These are phyloP conservation scores for Aristolochia fimbriata DNA, from an alignment of 164 flowering plant species.

Conservation along the genomic window DNA sequence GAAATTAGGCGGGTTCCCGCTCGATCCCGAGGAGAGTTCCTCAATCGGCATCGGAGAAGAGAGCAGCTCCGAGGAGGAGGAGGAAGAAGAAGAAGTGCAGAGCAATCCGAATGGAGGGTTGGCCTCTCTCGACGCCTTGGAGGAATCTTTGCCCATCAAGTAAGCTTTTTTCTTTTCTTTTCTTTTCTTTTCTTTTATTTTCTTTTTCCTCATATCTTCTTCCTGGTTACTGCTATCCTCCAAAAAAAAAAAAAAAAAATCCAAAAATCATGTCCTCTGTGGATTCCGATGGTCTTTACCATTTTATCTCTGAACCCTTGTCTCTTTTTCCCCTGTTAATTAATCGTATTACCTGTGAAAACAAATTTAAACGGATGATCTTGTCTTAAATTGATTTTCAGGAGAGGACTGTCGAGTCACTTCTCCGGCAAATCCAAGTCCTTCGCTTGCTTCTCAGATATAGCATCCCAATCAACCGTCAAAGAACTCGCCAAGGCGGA, in stretches of 20 bases:
- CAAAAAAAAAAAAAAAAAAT: too few species aligned
- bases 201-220: too few species aligned
- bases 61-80: slow-evolving; percentile 4
- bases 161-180: slow-evolving; percentile 11
- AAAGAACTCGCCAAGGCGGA: slow-evolving; percentile 43
- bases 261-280: too few species aligned
- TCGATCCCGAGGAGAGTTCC: slow-evolving; percentile 28
- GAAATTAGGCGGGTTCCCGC: neutral
- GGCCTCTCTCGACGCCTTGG: slow-evolving; percentile 36
- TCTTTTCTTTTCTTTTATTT: neutral
- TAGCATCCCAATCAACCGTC: slow-evolving; percentile 12
- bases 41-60: slow-evolving; percentile 33
- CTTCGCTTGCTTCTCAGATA: slow-evolving; percentile 39
- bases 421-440: slow-evolving; percentile 57
- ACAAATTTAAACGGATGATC: too few species aligned
- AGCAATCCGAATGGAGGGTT: slow-evolving; percentile 20
- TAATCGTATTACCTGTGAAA: too few species aligned
- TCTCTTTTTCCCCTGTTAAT: too few species aligned
- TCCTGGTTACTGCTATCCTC: too few species aligned
- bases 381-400: slow-evolving; percentile 6
- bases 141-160: slow-evolving; percentile 71
- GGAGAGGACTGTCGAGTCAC: slow-evolving; percentile 57
- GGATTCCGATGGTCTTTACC: too few species aligned
- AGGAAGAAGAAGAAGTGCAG: slow-evolving; percentile 15
- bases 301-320: too few species aligned